Evolutionary conservation across 2,329 filamentous ascomycete species (phyloP).

Genomic region (Fusarium caatingaense): DNA sequence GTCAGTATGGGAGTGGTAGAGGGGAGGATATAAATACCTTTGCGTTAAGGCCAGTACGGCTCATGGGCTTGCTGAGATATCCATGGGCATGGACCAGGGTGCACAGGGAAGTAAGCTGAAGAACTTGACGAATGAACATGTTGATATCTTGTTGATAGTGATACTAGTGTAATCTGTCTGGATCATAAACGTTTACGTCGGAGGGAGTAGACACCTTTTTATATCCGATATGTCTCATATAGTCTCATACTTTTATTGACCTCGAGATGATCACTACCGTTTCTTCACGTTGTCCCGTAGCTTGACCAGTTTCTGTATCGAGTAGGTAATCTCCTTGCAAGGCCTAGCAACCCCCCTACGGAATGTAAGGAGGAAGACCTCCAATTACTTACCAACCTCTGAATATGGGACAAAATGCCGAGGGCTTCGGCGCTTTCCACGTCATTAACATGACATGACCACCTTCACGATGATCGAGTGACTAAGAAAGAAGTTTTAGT

Average conservation of each 20-base stretch:
- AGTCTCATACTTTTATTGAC: accelerated
- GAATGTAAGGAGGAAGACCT: background rate
- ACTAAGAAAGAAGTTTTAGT: background rate
- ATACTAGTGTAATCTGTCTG: accelerated
- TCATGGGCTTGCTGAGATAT: conserved; percentile 35
- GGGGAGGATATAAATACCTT: background rate
- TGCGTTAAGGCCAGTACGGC: conserved; percentile 34
- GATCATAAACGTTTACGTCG: no score
- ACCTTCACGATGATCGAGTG: background rate
- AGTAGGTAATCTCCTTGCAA: background rate
- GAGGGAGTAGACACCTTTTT: background rate
- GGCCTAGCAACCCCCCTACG: background rate
- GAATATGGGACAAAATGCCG: background rate
- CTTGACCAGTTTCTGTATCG: background rate
- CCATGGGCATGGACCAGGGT: conserved; percentile 14
- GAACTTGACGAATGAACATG: background rate
- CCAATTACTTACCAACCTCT: background rate
- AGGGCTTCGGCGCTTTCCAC: background rate
- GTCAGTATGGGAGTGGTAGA: background rate
- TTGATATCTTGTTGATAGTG: background rate
- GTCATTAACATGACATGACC: background rate
- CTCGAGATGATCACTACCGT: background rate
- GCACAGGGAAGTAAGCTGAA: conserved; percentile 13
- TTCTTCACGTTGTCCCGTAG: background rate
- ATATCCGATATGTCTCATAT: background rate